Conservation (phyloP, 768 basidiomycete species). For the Termitomyces sp. region DNA sequence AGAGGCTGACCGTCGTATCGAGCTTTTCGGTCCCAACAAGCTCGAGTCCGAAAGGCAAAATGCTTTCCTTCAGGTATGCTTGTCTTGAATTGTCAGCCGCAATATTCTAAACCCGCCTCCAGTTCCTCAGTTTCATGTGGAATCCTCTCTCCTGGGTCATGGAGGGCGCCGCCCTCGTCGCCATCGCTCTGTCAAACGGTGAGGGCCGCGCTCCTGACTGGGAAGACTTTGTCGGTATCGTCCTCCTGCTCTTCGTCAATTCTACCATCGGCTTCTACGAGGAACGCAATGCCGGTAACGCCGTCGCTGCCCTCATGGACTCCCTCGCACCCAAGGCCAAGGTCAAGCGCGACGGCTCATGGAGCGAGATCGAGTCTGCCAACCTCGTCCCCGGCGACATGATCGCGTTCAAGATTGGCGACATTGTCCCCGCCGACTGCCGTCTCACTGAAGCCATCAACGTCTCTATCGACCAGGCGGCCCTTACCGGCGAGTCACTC, state of each 20-base stretch:
- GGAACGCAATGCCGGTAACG: slow-evolving; percentile 95
- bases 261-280: slow-evolving; percentile 98
- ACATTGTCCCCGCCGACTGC: slow-evolving; percentile 97
- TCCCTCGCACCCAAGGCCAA: slow-evolving; percentile 97
- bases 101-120: neutral
- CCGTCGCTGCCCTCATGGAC: slow-evolving; percentile 99
- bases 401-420: slow-evolving; percentile 98
- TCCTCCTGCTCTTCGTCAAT: slow-evolving; percentile 89
- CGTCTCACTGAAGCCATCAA: slow-evolving; percentile 96
- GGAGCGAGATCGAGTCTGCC: slow-evolving; percentile 90
- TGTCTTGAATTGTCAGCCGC: neutral
- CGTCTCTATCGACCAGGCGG: slow-evolving; percentile 97
- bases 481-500: slow-evolving; percentile 95
- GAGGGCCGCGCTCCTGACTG: slow-evolving; percentile 85
- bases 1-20: slow-evolving; percentile 81
- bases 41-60: slow-evolving; percentile 90
- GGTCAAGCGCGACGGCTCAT: slow-evolving; percentile 80
- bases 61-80: slow-evolving; percentile 74
- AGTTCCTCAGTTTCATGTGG: slow-evolving; percentile 99
- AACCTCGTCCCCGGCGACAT: slow-evolving; percentile 94
- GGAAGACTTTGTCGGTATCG: slow-evolving; percentile 97
- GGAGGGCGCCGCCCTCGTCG: slow-evolving; percentile 94
- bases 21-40: slow-evolving; percentile 95
- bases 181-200: slow-evolving; percentile 95
- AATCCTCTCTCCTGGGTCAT: slow-evolving; percentile 99